These are phyloP conservation scores for Lentithecium fluviatile DNA, from an alignment of 495 filamentous ascomycete genomes.

Conservation along the genomic window DNA sequence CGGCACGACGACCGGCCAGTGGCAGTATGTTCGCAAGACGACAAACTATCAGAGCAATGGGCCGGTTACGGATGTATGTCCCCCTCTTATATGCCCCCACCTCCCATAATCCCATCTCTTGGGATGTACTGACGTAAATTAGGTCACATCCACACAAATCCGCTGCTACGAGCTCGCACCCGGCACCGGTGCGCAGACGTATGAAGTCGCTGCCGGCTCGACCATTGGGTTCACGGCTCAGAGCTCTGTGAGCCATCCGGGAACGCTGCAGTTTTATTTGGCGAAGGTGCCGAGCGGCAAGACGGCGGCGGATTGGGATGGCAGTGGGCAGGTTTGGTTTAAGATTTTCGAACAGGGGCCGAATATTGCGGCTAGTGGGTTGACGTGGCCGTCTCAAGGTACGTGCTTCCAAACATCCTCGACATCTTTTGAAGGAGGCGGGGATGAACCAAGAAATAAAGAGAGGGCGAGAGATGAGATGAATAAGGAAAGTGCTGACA, in stretches of 20 bases:
- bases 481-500: conserved; percentile 1
- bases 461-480: too few relatives aligned
- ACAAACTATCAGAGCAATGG: background rate
- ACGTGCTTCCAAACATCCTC: background rate
- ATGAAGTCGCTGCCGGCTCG: conserved; percentile 47
- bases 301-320: conserved; percentile 50
- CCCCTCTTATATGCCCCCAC: too few relatives aligned
- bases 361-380: conserved; percentile 23
- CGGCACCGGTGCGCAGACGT: conserved; percentile 43
- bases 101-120: too few relatives aligned
- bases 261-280: conserved; percentile 54
- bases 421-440: background rate
- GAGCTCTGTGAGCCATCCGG: conserved; percentile 51
- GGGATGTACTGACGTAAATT: too few relatives aligned
- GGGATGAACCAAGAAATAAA: too few relatives aligned
- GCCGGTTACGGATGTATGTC: background rate
- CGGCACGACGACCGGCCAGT: conserved; percentile 35
- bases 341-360: conserved; percentile 46
- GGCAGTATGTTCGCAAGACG: conserved; percentile 49
- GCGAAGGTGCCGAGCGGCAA: conserved; percentile 51
- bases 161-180: conserved; percentile 51
- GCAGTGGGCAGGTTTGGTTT: conserved; percentile 53
- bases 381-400: conserved; percentile 51
- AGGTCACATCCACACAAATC: conserved; percentile 49
- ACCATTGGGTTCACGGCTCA: conserved; percentile 48